Percentiles rank a stretch among this genome's conserved stretches.
Evolutionary conservation across 176 grass and related monocot species (phyloP).

Genomic region (Rhynchospora pubera): DNA sequence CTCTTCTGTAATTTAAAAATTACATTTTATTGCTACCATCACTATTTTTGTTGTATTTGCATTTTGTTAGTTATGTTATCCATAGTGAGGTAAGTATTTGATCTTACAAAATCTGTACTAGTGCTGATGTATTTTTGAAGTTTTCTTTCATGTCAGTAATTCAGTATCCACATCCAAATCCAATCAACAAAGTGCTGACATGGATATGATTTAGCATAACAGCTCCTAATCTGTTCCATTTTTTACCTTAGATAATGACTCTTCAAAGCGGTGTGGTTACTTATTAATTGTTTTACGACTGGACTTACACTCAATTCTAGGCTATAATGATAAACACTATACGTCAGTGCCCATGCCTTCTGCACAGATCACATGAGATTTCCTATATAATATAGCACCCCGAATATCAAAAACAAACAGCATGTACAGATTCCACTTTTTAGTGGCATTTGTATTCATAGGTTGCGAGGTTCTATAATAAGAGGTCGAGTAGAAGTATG

Average conservation of each 20-base stretch:
- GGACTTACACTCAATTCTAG: neutral
- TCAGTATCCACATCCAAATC: neutral
- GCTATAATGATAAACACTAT: neutral
- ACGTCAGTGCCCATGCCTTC: neutral
- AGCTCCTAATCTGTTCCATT: neutral
- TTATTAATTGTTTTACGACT: neutral
- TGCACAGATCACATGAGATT: neutral
- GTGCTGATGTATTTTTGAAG: neutral
- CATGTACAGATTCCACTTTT: neutral
- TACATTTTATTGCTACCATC: neutral
- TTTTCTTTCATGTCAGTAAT: neutral
- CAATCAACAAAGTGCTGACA: neutral
- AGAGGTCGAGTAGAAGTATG: neutral
- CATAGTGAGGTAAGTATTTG: neutral
- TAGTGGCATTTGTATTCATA: neutral
- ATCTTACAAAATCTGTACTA: no score
- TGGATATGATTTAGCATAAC: conserved; percentile 1
- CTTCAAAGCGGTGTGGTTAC: neutral
- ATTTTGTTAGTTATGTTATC: neutral
- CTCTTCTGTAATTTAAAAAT: neutral
- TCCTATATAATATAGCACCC: neutral
- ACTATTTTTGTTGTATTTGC: neutral
- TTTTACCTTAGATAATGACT: neutral
- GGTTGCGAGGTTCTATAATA: neutral
- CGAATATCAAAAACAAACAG: neutral